Base-by-base conservation (phyloP, 2,329 filamentous ascomycete species). In the Arthrobotrys entomopaga region DNA sequence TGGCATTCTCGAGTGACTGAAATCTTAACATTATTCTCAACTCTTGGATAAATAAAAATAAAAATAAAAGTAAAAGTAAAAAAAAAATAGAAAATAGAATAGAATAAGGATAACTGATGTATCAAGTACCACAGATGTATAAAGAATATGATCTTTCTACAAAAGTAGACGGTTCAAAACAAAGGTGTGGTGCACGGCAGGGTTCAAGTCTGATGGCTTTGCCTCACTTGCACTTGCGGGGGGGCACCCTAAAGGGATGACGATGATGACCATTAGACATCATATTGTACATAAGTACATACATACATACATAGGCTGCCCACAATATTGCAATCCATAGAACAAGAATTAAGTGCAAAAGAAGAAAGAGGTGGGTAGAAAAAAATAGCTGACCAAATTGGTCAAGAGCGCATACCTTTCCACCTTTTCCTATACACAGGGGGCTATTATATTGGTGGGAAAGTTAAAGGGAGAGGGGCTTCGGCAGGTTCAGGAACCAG, bases 401-500 rank as follows among this genome's bases (percentile, higher is more conserved):
- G 60, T 2, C 53, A 64, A 64, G 60, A 49, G 54, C 50, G 60
- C 60, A 64, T 38, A 50, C 49, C 29, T 34, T 34, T 34, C 10
- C 29, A 34, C 3, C 29, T 34, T 34, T n/a, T 34, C 29, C 29
- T 10, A 46, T 19, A 19, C 42, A 46, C 13, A 46, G 42, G 42
- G 42, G 42, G n/a, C n/a, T n/a, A n/a, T n/a, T n/a, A 5, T 34
- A 34, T 34, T 50, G 46, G 8, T 50, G 46, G 46, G 43, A 42
- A 59, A 26, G 61, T 42, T 42, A 38, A 15, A n/a, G n/a, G n/a
- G n/a, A n/a, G n/a, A n/a, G n/a, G n/a, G 42, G 46, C 46, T 29
- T 40, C 61, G 42, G 52, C 49, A 64, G 38, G 46, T 38, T 65
- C 24, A 48, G 53, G 40, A 58, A 57, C 26, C 63, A 59, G 54